Evolutionary conservation across 1,284 basidiomycete genomes (phyloP), one percentile per base, ranked within the genome.

Genomic region (Ustilago xerochloae): DNA sequence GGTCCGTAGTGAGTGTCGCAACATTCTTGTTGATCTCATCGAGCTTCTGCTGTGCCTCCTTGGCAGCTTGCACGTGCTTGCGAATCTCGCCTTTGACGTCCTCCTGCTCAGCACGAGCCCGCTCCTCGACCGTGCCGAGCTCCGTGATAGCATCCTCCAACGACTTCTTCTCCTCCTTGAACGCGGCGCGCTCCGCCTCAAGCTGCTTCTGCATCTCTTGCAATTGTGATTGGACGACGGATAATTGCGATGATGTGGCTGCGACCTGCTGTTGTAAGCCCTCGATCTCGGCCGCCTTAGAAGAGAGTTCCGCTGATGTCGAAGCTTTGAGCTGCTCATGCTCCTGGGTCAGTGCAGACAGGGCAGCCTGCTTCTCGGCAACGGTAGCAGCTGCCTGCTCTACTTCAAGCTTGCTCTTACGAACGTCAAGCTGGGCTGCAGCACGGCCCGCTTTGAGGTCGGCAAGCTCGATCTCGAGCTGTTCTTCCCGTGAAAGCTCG

Each of bases 391-490:
- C 93, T 63, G 91, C 90, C 82, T 92, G 89, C 69, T 91, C 88
- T 22, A 91, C 90, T 79, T 94, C 91, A 50, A 86, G 88, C 52
- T 88, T 87, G 3, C 92, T 90, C 35, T 90, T 87, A 6, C 89
- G 38, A 50, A 68, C 67, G 33, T 78, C 73, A 28, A 79, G 58
- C 46, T 79, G 70, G 7, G 75, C 72, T 5, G 68, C 69, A 15
- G 52, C 65, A 53, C 86, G 87, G 1, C 74, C 79, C 15, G 80
- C 77, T 32, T 80, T 78, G 55, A 84, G 67, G 49, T 84, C 82
- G 5, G 93, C 93, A 26, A 95, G 89, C 81, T 94, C 92, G 20
- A 90, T 88, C 84, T 93, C 90, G 5, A 95, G 88, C 78, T 92
- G 91, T 78, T 93, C 91, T 79, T 93, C 92, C 26, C 87, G 88